Evolutionary conservation across 768 basidiomycete species (phyloP), one percentile per base, ranked within the genome.

Genomic region (Leccinum rimulosum): DNA sequence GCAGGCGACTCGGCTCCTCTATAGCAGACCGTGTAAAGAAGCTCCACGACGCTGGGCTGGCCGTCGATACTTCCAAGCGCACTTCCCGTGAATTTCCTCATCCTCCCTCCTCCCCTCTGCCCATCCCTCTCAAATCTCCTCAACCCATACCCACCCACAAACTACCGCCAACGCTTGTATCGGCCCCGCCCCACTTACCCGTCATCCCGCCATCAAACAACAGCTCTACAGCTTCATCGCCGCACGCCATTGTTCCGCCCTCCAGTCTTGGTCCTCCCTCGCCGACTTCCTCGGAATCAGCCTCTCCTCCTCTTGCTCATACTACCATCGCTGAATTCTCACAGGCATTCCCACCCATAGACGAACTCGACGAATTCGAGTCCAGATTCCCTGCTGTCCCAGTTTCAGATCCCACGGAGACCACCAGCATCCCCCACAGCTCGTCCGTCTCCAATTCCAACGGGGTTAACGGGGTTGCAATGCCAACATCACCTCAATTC

Each of bases 1-100:
- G 77, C 45, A 73, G 64, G 54, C 79, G 79, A 60, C 65, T 81
- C 3, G 87, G 85, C n/a, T 84, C 79, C 6, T 86, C 84, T 52
- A 91, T 96, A 59, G 88, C 89, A 27, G 93, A 93, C 75, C 83
- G 94, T 52, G 80, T 94, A 74, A 84, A 82, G 64, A 84, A 88
- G 15, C 74, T 96, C 19, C 82, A 87, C 68, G 84, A 84, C 59
- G 86, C 83, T 50, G 94, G 94, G 1, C 73, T 95, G 68, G 76
- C 80, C 11, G 79, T 86, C 17, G 78, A 80, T 28, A 76, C 80
- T 15, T 73, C 80, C 12, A 89, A 88, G 70, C 81, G 84, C 38
- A 69, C 80, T 52, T 84, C 86, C 47, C 84, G 82, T 59, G 84
- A 86, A 64, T 59, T 79, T 10, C 68, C 80, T 36, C 71, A 72